Conservation (phyloP, 345 rosid species). For the Orychophragmus violaceus region DNA sequence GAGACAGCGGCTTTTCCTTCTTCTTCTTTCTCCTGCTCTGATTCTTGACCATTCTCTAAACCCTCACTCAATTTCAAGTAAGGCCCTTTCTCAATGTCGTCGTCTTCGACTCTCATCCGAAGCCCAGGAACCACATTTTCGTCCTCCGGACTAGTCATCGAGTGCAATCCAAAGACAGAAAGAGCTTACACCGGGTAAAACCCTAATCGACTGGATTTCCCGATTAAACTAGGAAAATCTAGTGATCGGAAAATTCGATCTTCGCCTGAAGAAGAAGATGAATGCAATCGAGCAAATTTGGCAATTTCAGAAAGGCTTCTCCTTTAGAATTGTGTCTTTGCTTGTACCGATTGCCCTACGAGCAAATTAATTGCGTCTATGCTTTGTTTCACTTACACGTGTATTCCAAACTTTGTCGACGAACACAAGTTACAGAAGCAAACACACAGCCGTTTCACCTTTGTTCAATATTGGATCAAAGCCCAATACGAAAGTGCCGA, state of each 20-base stretch:
- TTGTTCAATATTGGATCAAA: too few species aligned
- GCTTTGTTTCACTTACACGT: background rate
- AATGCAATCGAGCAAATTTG: constrained; percentile 6
- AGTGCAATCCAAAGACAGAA: background rate
- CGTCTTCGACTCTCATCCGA: constrained; percentile 35
- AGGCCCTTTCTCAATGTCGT: constrained; percentile 25
- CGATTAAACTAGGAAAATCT: constrained; percentile 1
- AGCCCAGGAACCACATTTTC: constrained; percentile 48
- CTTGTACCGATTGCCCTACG: background rate
- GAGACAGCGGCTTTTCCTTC: constrained; percentile 6
- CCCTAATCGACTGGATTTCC: constrained; percentile 17
- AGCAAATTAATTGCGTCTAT: background rate
- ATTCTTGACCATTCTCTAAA: constrained; percentile 30
- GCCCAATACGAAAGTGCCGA: too few species aligned
- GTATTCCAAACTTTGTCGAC: too few species aligned
- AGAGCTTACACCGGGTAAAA: background rate
- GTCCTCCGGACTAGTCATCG: constrained; percentile 44
- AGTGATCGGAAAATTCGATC: constrained; percentile 6
- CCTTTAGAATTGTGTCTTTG: background rate
- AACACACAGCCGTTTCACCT: too few species aligned
- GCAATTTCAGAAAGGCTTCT: background rate
- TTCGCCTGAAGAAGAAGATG: background rate
- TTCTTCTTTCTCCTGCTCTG: background rate
- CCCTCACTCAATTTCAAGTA: constrained; percentile 40
- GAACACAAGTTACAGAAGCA: too few species aligned